Evolutionary conservation across 164 flowering plant genomes (phyloP).

Genomic region (Taxillus chinensis): DNA sequence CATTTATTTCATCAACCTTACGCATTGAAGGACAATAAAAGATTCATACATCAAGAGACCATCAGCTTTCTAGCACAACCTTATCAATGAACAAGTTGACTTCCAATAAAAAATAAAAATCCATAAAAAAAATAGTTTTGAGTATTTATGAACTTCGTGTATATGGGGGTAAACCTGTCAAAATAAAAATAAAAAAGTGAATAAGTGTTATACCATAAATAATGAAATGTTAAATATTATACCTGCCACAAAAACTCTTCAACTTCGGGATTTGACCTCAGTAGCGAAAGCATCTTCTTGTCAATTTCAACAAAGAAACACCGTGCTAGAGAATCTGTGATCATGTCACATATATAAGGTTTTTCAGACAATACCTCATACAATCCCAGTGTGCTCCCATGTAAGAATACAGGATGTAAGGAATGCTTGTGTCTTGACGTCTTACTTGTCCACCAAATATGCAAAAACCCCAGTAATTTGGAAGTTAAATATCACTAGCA

Average conservation of each 20-base stretch:
- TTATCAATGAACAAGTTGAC: no score
- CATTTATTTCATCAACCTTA: no score
- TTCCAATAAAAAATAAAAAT: no score
- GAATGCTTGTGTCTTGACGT: slow-evolving; percentile 50
- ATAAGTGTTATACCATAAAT: neutral
- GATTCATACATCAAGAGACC: no score
- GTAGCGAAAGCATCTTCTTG: slow-evolving; percentile 39
- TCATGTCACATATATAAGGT: slow-evolving; percentile 62
- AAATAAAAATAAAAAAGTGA: no score
- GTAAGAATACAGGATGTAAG: slow-evolving; percentile 77
- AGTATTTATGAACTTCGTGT: no score
- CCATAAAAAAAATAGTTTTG: no score
- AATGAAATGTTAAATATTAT: slow-evolving; percentile 10
- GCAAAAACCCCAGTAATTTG: no score
- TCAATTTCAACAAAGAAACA: slow-evolving; percentile 72
- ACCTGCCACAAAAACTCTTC: slow-evolving; percentile 97
- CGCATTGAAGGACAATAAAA: no score
- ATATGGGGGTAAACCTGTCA: no score
- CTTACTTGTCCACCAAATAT: slow-evolving; percentile 55
- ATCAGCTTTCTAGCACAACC: no score
- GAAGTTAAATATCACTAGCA: no score
- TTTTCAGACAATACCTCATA: slow-evolving; percentile 73
- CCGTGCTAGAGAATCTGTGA: slow-evolving; percentile 69
- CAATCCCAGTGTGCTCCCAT: slow-evolving; percentile 87
- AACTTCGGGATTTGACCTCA: slow-evolving; percentile 53